Base-by-base conservation (phyloP, 2,329 filamentous ascomycete genomes). In the Cryphonectria parasitica region DNA sequence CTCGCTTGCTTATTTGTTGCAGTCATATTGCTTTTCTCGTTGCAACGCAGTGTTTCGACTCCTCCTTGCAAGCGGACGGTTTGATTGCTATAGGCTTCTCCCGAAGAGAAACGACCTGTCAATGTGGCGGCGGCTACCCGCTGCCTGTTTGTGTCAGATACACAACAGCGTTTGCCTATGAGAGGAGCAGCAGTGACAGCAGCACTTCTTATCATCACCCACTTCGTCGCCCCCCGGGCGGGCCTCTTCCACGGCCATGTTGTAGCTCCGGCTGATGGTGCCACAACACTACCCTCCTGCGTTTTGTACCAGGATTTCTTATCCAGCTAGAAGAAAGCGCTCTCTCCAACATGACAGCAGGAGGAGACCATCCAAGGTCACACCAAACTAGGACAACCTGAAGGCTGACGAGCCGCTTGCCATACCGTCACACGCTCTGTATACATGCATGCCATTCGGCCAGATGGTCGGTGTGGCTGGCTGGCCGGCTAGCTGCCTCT, bases 371-470 rank as follows among this genome's bases (percentile, higher is more conserved):
- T 36, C 28, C 36, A 49, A 69, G 67, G 41, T 49, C 36, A 56
- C 6, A 66, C 19, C 7, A 34, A n/a, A 3, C 10, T 54, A 28
- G 49, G 64, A 56, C 39, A 36, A 63, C 34, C 64, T n/a, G 17
- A 69, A 56, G 49, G 66, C 49, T 65, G 22, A 66, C 56, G 65
- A 66, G 45, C 49, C 28, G 56, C 63, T 54, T 39, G n/a, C 52
- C 22, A 25, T 69, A 69, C 64, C 28, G 67, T 60, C 39, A n/a
- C 45, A 66, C 63, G 15, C 58, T 34, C 52, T 43, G 63, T 71
- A 41, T 45, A 49, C 63, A 52, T 67, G 70, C 63, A 69, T 67
- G 56, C 60, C 70, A 71, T 67, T 66, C 67, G 70, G 66, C 67
- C 58, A 49, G 39, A 63, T 28, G 39, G 34, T 69, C 58, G 67